phyloP scores from a whole-genome alignment of 2,329 filamentous ascomycete genomes.

The Trichoderma hamatum region DNA sequence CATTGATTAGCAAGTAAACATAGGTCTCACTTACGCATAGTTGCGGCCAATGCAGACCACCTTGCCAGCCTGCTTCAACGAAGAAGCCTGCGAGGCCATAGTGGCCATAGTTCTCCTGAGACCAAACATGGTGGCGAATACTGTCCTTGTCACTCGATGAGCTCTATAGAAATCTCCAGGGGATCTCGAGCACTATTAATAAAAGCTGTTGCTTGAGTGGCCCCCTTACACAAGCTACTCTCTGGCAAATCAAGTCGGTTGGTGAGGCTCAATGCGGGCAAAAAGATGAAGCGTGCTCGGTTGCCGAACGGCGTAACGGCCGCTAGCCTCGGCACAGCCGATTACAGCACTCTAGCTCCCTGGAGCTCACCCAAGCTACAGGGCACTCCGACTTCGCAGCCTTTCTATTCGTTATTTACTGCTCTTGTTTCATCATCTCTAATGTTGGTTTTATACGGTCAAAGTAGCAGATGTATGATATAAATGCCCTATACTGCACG shows the following conservation, averaged over 20 bases:
- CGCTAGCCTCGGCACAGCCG: constrained; percentile 14
- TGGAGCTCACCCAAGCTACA: background rate
- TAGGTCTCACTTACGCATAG: constrained; percentile 76
- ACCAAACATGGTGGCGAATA: constrained; percentile 39
- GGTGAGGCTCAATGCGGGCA: background rate
- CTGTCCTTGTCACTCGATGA: background rate
- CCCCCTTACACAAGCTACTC: background rate
- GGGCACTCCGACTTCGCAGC: constrained; percentile 11
- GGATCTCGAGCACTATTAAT: background rate
- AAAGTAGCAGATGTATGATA: background rate
- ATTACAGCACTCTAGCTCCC: background rate
- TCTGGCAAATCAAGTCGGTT: background rate
- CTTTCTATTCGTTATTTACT: background rate
- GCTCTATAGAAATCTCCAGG: background rate
- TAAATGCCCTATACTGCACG: background rate
- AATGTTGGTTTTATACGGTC: background rate
- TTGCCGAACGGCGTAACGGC: constrained; percentile 8
- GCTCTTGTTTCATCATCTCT: background rate
- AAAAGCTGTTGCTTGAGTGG: background rate
- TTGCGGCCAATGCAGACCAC: constrained; percentile 94
- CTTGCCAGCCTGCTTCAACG: constrained; percentile 63
- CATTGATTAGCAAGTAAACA: no score
- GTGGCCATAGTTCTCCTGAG: constrained; percentile 45
- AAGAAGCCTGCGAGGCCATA: constrained; percentile 48
- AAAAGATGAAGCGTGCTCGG: background rate